phyloP scores from a whole-genome alignment of 1,284 basidiomycete genomes.

The Phylloporus sp. region DNA sequence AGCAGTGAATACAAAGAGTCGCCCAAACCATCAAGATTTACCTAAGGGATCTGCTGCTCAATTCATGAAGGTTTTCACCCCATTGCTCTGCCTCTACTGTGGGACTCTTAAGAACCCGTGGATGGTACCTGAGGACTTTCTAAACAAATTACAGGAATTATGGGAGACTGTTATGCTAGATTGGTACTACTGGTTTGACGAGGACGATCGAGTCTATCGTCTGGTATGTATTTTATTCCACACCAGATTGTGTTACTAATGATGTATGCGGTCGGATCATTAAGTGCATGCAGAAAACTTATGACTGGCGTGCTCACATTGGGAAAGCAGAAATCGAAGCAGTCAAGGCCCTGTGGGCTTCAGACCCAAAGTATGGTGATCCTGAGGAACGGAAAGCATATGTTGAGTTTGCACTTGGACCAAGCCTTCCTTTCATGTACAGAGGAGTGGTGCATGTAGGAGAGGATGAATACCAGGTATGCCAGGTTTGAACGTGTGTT shows the following conservation, averaged over 20 bases:
- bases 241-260: background rate
- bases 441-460: background rate
- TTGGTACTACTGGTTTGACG: background rate
- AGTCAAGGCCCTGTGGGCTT: background rate
- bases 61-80: constrained; percentile 3
- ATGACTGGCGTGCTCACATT: constrained; percentile 2
- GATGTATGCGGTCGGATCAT: too few relatives aligned
- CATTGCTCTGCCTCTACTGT: constrained; percentile 1
- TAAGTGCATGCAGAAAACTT: background rate
- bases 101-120: background rate
- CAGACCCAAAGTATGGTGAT: background rate
- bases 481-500: background rate
- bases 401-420: background rate
- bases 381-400: background rate
- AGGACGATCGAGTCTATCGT: background rate
- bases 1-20: background rate
- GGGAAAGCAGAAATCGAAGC: background rate
- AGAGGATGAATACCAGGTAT: background rate
- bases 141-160: background rate
- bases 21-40: background rate
- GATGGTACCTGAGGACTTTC: background rate
- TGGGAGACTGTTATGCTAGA: background rate
- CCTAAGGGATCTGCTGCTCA: background rate
- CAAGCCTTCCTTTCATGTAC: constrained; percentile 8
- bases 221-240: background rate